A percentile compares a stretch with the other conserved stretches of the same genome.
Evolutionary conservation across 768 basidiomycete genomes (phyloP).

Genomic region (Podaxis carcinomalis): DNA sequence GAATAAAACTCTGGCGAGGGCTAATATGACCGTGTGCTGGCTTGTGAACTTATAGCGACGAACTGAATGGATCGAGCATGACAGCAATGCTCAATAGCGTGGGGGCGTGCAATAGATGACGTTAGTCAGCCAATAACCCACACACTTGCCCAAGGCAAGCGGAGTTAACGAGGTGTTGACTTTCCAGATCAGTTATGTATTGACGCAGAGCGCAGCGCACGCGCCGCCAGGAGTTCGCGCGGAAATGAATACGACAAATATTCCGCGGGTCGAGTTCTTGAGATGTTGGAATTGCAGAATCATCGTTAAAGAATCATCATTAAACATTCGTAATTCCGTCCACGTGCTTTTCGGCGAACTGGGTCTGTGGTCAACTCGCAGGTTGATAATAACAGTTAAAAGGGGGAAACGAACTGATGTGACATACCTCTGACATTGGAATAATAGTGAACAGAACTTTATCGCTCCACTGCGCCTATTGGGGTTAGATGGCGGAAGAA

Average conservation of each 20-base stretch:
- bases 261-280: constrained; percentile 1
- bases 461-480: constrained; percentile 8
- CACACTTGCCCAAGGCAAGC: neutral
- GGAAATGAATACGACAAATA: neutral
- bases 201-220: neutral
- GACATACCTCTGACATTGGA: neutral
- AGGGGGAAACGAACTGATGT: constrained; percentile 1
- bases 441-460: constrained; percentile 6
- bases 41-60: neutral
- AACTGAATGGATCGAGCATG: neutral
- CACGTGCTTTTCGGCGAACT: constrained; percentile 4
- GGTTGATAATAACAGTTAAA: neutral
- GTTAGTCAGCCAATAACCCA: neutral
- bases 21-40: neutral
- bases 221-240: neutral
- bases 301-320: neutral
- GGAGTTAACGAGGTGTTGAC: constrained; percentile 6
- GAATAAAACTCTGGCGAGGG: neutral
- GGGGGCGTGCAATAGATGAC: neutral
- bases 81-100: neutral
- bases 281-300: neutral
- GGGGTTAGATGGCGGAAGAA: constrained; percentile 9
- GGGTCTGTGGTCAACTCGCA: neutral
- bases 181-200: neutral
- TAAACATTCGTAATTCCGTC: neutral